These are phyloP conservation scores for Hypoxylon cercidicola DNA, from an alignment of 495 filamentous ascomycete genomes.

Conservation along the genomic window DNA sequence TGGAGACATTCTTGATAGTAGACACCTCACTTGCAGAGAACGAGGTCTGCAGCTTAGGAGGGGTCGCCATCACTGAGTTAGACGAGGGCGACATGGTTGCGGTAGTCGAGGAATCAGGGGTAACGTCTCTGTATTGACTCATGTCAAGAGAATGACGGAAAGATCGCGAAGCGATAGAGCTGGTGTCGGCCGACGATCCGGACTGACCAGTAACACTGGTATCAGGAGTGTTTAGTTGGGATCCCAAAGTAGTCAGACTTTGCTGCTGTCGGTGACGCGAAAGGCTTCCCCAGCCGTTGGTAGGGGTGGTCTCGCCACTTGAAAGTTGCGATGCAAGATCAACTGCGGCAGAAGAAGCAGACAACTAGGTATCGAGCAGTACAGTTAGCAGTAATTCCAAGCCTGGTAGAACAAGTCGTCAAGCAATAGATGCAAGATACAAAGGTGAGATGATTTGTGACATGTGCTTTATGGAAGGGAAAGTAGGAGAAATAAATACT, in stretches of 20 bases:
- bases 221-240: slow-evolving; percentile 47
- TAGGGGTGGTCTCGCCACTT: slow-evolving; percentile 63
- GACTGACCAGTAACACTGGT: slow-evolving; percentile 29
- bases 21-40: slow-evolving; percentile 92
- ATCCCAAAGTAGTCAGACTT: slow-evolving; percentile 75
- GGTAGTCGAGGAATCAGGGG: slow-evolving; percentile 39
- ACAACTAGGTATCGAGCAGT: slow-evolving; percentile 62
- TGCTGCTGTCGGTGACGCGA: slow-evolving; percentile 84
- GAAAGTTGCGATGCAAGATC: slow-evolving; percentile 81
- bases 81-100: slow-evolving; percentile 51
- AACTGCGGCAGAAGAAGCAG: slow-evolving; percentile 81
- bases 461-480: neutral
- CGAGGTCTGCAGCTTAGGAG: slow-evolving; percentile 80
- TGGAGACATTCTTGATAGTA: slow-evolving; percentile 72
- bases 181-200: slow-evolving; percentile 49
- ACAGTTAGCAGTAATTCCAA: neutral
- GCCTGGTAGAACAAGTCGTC: slow-evolving; percentile 18
- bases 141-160: slow-evolving; percentile 67
- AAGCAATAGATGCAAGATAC: slow-evolving; percentile 25
- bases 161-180: slow-evolving; percentile 56
- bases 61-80: slow-evolving; percentile 60
- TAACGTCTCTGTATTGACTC: slow-evolving; percentile 55
- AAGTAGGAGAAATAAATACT: too few species aligned
- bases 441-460: neutral
- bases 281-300: slow-evolving; percentile 71